Base-by-base conservation (phyloP, 192 early-diverging fungal genomes). In the Coemansia aciculifera region DNA sequence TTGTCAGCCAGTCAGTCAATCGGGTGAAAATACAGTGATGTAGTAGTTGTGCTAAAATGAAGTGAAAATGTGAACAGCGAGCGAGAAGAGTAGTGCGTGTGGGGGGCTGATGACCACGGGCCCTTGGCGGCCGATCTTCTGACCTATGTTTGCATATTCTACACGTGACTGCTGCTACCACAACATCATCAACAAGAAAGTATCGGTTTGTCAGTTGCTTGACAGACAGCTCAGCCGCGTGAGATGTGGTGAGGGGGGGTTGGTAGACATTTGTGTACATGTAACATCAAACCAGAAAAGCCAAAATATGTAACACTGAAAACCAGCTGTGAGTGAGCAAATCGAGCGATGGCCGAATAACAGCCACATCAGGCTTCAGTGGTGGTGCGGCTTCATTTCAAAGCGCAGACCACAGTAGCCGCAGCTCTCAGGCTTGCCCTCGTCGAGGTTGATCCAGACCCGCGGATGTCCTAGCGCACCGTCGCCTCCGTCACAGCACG, bases 391-490 rank as follows among this genome's bases (percentile, higher is more conserved):
- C 73, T 89, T 85, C 76, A 90, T 85, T 81, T 90, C 85, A 70
- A 91, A 94, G 59, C 90, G 90, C 66, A 94, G 85, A n/a, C 92
- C 92, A 90, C 91, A 93, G 78, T 91, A 91, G 67, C 90, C 88
- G 69, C 94, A 95, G 59, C 89, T 74, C 67, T 92, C 86, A 62
- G 91, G 69, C 40, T 72, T 73, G 60, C 75, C 78, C 15, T 82
- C 73, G 64, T 85, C 77, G 74, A 98, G 87, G 79, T 96, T 96
- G 73, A 98, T 92, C 84, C 90, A 98, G 24, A 98, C 92, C 71
- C 91, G 91, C 23, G 96, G 96, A 71, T 98, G 96, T 36, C 96
- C 96, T 34, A 98, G 85, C 42, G 93, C 76, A 66, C 95, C 96
- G 52, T 90, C 95, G 31, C 81, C 96, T 65, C 96, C 96, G 68